Base-by-base conservation (phyloP, 371 early-diverging fungal genomes). In the Funneliformis caledonium region DNA sequence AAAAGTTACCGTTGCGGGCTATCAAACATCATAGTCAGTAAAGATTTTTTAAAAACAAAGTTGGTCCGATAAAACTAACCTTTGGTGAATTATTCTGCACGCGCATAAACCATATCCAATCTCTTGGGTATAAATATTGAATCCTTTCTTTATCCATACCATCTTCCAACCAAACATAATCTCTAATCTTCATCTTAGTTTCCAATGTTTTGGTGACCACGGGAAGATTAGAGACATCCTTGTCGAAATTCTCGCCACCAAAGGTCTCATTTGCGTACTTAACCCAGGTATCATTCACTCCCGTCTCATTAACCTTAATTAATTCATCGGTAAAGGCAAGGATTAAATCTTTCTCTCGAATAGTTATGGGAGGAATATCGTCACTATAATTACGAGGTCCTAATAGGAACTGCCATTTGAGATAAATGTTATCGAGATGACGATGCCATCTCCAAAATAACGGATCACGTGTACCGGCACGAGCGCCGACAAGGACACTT, bases 391-490 rank as follows among this genome's bases (percentile, higher is more conserved):
- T 33, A 16, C 22, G 11, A 48, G 33, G 37, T 22, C 73, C 73
- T 50, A 72, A 72, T 33, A 8, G 5, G 52, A 26, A 31, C 50
- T 72, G 73, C 33, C 48, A 72, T 52, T 37, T 72, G 26, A 16
- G 12, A 7, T 72, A 72, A 72, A 72, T 72, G n/a, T 52, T 52
- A 16, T 72, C 56, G 9, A 72, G 14, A 19, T 72, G 73, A 72
- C 73, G 73, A 52, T 72, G 73, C 73, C 73, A 72, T 72, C 73
- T 72, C 73, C 73, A 72, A 52, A 72, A 72, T 56, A 72, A 72
- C 9, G 73, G 73, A 52, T 72, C 73, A 50, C 73, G 73, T 22
- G 16, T 26, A 2, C 73, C 73, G 1, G 52, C 73, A 31, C 73
- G 73, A 31, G 73, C 73, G 16, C 73, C 73, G 37, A 72, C 73